Evolutionary conservation across 441 rosid genomes (phyloP), one percentile per base, ranked within the genome.

Genomic region (Brassica hybrid): DNA sequence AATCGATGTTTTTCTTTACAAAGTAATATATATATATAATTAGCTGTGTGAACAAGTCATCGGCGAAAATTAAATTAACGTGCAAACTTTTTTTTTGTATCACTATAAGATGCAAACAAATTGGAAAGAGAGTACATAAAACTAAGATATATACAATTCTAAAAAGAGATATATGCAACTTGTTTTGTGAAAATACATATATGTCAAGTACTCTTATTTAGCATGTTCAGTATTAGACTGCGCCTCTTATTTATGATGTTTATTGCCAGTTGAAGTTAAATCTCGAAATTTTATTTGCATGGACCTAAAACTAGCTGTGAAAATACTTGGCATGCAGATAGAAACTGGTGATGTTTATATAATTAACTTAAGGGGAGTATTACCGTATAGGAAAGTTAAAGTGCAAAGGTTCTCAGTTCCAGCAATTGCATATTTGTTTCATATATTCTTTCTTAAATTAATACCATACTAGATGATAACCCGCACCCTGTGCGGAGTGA

Each of bases 21-120:
- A 43, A n/a, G 32, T 1, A 62, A 30, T 30, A 34, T 34, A 21
- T 38, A 57, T 2, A 76, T 36, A 56, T 14, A 12, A 45, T 27
- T 67, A 36, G 21, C 36, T 16, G 64, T 73, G 74, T 52, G 62
- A 61, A 69, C 25, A 62, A 61, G 71, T 68, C 52, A 62, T 67
- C 57, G 52, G 74, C 59, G 27, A 52, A 63, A 72, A 52, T 43
- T 3, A 76, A 70, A 70, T 64, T 17, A 38, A 30, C 6, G 34
- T 30, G 34, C 34, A 30, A 30, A 30, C 34, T 30, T 30, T 30
- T 30, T 25, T 30, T 30, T 30, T 30, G 34, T 30, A 30, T 4
- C 34, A 30, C 34, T 30, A 25, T 25, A 30, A 32, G 41, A 45
- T 62, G 14, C 8, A 50, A 16, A 27, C 65, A 59, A 71, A 41